Percentiles rank a stretch among this genome's conserved stretches.
Conservation (phyloP, 176 grass and related monocot species). For the Lolium perenne region DNA sequence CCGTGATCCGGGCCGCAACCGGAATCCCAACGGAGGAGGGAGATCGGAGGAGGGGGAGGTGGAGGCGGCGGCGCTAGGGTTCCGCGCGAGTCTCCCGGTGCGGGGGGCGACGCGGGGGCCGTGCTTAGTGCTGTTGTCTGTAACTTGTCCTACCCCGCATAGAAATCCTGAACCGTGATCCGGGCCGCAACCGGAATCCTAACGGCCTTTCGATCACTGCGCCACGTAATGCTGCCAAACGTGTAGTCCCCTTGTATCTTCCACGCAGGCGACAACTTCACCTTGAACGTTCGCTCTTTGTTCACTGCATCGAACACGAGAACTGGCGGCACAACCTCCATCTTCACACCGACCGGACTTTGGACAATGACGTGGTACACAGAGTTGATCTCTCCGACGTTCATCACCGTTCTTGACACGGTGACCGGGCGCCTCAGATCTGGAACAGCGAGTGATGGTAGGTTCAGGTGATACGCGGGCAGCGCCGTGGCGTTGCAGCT, state of each 20-base stretch:
- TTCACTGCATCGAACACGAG: slow-evolving; percentile 30
- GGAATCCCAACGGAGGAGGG: slow-evolving; percentile 41
- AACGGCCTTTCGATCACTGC: not conserved
- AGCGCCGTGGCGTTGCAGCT: not conserved
- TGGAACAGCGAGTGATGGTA: slow-evolving; percentile 37
- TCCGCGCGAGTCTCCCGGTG: too few relatives aligned
- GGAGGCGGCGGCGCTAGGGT: too few relatives aligned
- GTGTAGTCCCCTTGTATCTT: slow-evolving; percentile 44
- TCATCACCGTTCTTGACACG: slow-evolving; percentile 31
- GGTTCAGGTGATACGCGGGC: slow-evolving; percentile 32
- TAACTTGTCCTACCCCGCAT: too few relatives aligned
- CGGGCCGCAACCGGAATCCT: slow-evolving; percentile 36
- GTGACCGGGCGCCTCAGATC: slow-evolving; percentile 14
- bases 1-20: slow-evolving; percentile 17
- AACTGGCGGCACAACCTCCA: slow-evolving; percentile 35
- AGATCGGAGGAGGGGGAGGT: too few relatives aligned
- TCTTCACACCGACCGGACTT: slow-evolving; percentile 33
- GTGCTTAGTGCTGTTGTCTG: too few relatives aligned
- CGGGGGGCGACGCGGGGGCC: too few relatives aligned
- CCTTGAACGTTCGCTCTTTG: slow-evolving; percentile 30
- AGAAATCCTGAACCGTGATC: slow-evolving; percentile 36
- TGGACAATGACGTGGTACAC: slow-evolving; percentile 6
- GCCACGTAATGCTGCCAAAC: slow-evolving; percentile 47
- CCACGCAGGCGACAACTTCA: slow-evolving; percentile 41
- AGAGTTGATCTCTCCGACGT: slow-evolving; percentile 23